Evolutionary conservation across 352 stramenopile genomes (phyloP), one percentile per base, ranked within the genome.

Genomic region (Phytophthora pisi): DNA sequence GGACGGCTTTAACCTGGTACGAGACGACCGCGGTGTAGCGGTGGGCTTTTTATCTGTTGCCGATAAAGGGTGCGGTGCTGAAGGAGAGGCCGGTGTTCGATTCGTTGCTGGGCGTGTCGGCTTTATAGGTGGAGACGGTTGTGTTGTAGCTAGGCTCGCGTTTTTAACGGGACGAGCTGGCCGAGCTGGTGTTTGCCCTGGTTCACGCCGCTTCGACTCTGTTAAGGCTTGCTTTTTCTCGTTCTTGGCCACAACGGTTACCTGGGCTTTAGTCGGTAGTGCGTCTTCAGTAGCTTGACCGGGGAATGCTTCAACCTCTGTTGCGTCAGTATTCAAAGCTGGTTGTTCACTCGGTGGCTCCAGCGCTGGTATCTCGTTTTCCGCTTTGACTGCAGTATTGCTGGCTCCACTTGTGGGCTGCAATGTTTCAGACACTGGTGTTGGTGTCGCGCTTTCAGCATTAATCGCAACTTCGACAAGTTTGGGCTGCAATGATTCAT

Each of bases 71-170:
- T n/a, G 20, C 1, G 43, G 28, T 31, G 28, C 16, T 6, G 36
- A 28, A 42, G 51, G 31, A 4, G 51, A 3, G 34, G 13, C 10
- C 26, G 64, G 34, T 49, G 4, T 13, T 55, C 42, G 55, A 34
- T 63, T 63, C 42, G 55, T 31, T 24, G 24, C 0, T 63, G 50
- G 61, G 0, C 55, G 61, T 53, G 42, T 66, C 28, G 57, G 65
- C 28, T 68, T 72, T 16, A 63, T 38, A 9, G 16, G n/a, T 34
- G 36, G 36, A 13, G 38, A 23, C 46, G 40, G 9, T 38, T 70
- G 61, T 8, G 58, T 54, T n/a, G 23, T 0, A 38, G 34, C 34
- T 38, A 13, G n/a, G 15, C 20, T 18, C n/a, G 18, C 24, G n/a
- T 13, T 40, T 40, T 54, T 61, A 11, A 62, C 30, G 15, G 24